Percentiles rank a stretch among this genome's conserved stretches.
phyloP scores from a whole-genome alignment of 176 grass and related monocot species.

The Aechmea fasciata region DNA sequence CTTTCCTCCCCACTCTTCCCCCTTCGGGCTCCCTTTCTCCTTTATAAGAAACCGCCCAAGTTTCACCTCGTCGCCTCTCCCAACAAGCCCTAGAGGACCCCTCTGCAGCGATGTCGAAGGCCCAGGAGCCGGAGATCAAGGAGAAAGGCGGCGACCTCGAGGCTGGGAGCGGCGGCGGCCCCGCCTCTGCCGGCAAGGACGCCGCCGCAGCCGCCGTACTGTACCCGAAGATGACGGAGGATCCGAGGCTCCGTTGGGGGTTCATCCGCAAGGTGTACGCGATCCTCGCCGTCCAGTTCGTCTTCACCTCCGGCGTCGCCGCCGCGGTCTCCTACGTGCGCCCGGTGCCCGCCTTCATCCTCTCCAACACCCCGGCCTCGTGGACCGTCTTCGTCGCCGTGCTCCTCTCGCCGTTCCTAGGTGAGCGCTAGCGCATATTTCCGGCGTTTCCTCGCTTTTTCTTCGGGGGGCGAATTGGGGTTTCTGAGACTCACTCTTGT shows the following conservation, averaged over 20 bases:
- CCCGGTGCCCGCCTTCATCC: slow-evolving; percentile 39
- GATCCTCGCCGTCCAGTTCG: slow-evolving; percentile 43
- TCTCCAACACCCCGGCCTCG: background rate
- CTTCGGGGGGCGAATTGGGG: background rate
- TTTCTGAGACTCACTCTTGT: background rate
- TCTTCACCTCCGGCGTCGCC: slow-evolving; percentile 28
- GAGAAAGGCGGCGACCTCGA: background rate
- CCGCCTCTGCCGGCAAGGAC: background rate
- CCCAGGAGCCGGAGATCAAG: background rate
- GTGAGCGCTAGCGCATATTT: slow-evolving; percentile 10
- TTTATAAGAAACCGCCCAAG: background rate
- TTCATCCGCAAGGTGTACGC: slow-evolving; percentile 61
- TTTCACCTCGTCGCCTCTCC: background rate
- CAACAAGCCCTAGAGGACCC: slow-evolving; percentile 14
- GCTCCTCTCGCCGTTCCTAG: slow-evolving; percentile 33
- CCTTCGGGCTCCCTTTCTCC: background rate
- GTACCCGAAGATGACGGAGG: slow-evolving; percentile 34
- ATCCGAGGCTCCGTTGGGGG: slow-evolving; percentile 44
- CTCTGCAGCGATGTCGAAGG: slow-evolving; percentile 19
- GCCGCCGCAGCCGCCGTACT: background rate
- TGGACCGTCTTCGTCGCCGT: slow-evolving; percentile 27
- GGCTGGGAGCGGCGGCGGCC: background rate
- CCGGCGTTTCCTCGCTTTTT: background rate
- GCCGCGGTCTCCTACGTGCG: slow-evolving; percentile 12
- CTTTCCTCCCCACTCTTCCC: background rate